A percentile compares a stretch with the other conserved stretches of the same genome.
These are phyloP conservation scores for Ilyonectria mors-panacis DNA, from an alignment of 2,329 filamentous ascomycete genomes.

Conservation along the genomic window DNA sequence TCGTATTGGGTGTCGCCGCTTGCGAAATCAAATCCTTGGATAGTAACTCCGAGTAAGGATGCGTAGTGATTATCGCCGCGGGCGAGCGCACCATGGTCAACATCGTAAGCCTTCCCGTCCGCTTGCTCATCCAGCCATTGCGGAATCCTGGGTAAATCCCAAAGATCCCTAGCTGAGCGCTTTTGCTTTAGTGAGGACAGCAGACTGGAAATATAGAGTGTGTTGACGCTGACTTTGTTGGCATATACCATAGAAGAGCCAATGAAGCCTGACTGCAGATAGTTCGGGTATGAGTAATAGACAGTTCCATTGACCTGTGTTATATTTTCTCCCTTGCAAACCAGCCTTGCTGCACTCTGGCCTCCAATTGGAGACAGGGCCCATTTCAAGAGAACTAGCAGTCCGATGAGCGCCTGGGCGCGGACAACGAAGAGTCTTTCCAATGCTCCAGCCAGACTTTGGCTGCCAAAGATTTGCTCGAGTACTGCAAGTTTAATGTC, in stretches of 20 bases:
- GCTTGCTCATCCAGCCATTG: not conserved
- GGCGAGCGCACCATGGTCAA: not conserved
- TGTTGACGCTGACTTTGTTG: not conserved
- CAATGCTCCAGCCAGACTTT: slow-evolving; percentile 24
- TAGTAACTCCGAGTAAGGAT: slow-evolving; percentile 13
- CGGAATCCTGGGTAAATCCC: slow-evolving; percentile 29
- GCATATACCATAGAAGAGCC: not conserved
- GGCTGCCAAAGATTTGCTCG: slow-evolving; percentile 34
- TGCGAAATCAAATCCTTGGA: slow-evolving; percentile 5
- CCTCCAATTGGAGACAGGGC: slow-evolving; percentile 28
- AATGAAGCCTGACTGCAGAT: not conserved
- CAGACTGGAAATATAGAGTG: slow-evolving; percentile 14
- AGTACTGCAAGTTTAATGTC: slow-evolving; percentile 24
- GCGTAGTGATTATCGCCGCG: not conserved
- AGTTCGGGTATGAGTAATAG: slow-evolving; percentile 13
- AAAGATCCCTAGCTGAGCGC: slow-evolving; percentile 12
- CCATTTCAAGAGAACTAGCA: slow-evolving; percentile 18
- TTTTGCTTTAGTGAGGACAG: slow-evolving; percentile 3
- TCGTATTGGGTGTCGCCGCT: not conserved
- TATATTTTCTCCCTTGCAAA: not conserved
- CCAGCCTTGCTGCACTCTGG: slow-evolving; percentile 19
- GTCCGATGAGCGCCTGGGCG: not conserved
- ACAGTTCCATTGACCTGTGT: not conserved
- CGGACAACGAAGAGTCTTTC: slow-evolving; percentile 28
- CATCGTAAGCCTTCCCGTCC: not conserved